Evolutionary conservation across 345 rosid genomes (phyloP).

Genomic region (Eucalyptus lansdowneana): DNA sequence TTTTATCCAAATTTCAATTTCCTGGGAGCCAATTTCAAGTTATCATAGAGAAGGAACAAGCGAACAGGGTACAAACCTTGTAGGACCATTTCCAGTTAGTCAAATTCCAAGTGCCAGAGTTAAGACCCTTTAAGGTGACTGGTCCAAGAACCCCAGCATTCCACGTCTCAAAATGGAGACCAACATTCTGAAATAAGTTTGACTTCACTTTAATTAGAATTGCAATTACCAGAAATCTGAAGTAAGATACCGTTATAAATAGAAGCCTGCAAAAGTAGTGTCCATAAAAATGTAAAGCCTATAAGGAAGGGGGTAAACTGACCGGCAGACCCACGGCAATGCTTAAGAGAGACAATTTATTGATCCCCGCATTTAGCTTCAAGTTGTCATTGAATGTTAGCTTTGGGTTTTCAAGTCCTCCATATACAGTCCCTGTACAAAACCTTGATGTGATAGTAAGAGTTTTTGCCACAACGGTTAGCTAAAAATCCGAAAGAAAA

Average conservation of each 20-base stretch:
- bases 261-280: neutral
- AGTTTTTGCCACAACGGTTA: no score
- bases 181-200: constrained; percentile 56
- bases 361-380: constrained; percentile 60
- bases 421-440: constrained; percentile 59
- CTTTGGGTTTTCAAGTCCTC: constrained; percentile 41
- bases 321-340: constrained; percentile 83
- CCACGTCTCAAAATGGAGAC: constrained; percentile 73
- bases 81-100: constrained; percentile 87
- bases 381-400: constrained; percentile 59
- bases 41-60: neutral
- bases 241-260: neutral
- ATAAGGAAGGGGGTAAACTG: constrained; percentile 6
- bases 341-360: constrained; percentile 73
- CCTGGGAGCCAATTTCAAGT: neutral
- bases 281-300: neutral
- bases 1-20: neutral
- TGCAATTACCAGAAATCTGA: neutral
- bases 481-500: neutral
- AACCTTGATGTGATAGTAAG: neutral
- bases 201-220: neutral
- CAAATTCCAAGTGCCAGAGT: constrained; percentile 70
- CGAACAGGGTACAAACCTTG: constrained; percentile 45
- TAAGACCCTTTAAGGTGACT: constrained; percentile 55
- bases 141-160: constrained; percentile 86